Evolutionary conservation across 345 rosid genomes (phyloP).

Genomic region (Ceriops zippeliana): DNA sequence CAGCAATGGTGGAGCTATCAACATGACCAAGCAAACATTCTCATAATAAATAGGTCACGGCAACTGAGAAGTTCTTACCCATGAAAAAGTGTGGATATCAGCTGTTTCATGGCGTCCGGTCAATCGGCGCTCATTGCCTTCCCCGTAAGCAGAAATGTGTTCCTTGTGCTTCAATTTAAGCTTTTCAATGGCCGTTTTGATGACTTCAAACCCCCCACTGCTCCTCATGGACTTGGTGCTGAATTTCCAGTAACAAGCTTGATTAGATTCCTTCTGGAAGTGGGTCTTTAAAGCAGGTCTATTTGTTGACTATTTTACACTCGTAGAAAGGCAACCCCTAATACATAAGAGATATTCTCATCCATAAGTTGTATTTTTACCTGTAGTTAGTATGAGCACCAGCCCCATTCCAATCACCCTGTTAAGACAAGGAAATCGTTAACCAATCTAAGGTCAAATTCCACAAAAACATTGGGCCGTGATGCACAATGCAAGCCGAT

Average conservation of each 20-base stretch:
- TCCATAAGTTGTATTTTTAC: background rate
- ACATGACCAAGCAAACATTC: too few relatives aligned
- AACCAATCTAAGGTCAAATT: background rate
- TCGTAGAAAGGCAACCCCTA: background rate
- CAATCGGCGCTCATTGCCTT: conserved; percentile 24
- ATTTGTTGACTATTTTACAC: background rate
- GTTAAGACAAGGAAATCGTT: background rate
- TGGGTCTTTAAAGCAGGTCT: background rate
- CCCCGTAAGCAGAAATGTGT: conserved; percentile 22
- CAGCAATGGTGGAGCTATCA: too few relatives aligned
- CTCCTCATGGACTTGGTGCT: conserved; percentile 28
- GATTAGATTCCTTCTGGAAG: background rate
- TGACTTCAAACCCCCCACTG: conserved; percentile 14
- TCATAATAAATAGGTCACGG: too few relatives aligned
- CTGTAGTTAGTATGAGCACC: conserved; percentile 28
- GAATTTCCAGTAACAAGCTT: background rate
- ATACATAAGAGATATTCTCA: background rate
- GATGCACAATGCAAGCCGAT: background rate
- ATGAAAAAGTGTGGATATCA: conserved; percentile 20
- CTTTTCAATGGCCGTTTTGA: conserved; percentile 24
- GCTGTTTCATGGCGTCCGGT: conserved; percentile 27
- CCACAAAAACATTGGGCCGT: background rate
- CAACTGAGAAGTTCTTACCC: conserved; percentile 2
- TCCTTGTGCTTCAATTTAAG: conserved; percentile 15
- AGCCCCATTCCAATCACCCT: conserved; percentile 32